phyloP scores from a whole-genome alignment of 441 rosid genomes.

The Mallotus repandus region DNA sequence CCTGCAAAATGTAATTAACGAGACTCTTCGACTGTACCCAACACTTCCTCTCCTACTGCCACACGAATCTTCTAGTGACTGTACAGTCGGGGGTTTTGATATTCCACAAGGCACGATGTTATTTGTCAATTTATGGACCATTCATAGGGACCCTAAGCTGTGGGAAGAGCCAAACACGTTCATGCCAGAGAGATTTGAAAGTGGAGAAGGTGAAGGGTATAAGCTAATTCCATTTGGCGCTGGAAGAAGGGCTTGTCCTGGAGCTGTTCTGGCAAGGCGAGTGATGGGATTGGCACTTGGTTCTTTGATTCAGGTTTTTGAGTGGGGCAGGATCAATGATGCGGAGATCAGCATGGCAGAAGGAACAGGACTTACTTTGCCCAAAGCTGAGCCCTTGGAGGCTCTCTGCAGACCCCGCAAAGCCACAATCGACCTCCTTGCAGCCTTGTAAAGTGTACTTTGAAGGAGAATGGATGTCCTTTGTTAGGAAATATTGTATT shows the following conservation, averaged over 20 bases:
- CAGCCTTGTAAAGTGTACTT: background rate
- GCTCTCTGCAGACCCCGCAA: slow-evolving; percentile 36
- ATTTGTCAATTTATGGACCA: slow-evolving; percentile 11
- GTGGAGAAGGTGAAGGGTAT: slow-evolving; percentile 8
- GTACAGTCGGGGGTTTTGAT: slow-evolving; percentile 27
- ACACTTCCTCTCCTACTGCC: slow-evolving; percentile 27
- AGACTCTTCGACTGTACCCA: slow-evolving; percentile 31
- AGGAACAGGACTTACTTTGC: slow-evolving; percentile 32
- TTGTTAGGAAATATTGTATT: too few relatives aligned
- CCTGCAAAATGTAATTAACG: slow-evolving; percentile 22
- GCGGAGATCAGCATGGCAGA: slow-evolving; percentile 35
- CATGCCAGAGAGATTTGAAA: slow-evolving; percentile 44
- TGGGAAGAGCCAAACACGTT: slow-evolving; percentile 46
- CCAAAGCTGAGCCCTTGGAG: slow-evolving; percentile 29
- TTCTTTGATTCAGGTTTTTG: slow-evolving; percentile 35
- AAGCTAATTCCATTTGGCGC: slow-evolving; percentile 39
- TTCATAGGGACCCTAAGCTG: slow-evolving; percentile 23
- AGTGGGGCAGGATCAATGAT: slow-evolving; percentile 35
- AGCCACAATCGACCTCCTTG: slow-evolving; percentile 21
- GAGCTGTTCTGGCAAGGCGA: slow-evolving; percentile 30
- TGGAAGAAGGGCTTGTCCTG: slow-evolving; percentile 43
- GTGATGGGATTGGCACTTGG: slow-evolving; percentile 31
- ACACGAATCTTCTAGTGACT: slow-evolving; percentile 29
- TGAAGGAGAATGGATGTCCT: background rate
- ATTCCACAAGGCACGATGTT: slow-evolving; percentile 40